Conservation (phyloP, 768 basidiomycete genomes). For the Lactifluus rugatus region DNA sequence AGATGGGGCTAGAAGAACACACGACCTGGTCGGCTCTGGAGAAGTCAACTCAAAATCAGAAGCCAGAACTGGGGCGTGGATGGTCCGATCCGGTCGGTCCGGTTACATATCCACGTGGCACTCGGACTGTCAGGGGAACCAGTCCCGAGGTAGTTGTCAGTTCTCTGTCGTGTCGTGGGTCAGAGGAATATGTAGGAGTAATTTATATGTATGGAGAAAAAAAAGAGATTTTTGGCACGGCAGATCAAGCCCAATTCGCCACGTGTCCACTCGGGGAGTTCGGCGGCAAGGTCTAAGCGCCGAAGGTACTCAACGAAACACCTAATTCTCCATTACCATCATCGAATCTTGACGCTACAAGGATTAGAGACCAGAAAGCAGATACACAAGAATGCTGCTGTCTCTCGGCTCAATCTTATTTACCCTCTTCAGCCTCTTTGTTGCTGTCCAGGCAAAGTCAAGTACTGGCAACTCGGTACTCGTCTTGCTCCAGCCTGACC, state of each 20-base stretch:
- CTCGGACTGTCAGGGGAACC: background rate
- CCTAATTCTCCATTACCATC: background rate
- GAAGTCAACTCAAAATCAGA: no score
- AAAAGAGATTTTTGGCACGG: background rate
- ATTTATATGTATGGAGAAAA: no score
- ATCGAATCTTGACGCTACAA: background rate
- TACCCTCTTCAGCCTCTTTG: constrained; percentile 25
- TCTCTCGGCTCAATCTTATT: constrained; percentile 23
- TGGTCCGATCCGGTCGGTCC: background rate
- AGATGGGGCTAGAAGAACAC: background rate
- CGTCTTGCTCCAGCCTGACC: constrained; percentile 67
- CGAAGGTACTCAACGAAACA: background rate
- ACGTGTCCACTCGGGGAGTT: background rate
- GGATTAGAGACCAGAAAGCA: background rate
- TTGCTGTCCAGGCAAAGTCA: constrained; percentile 43
- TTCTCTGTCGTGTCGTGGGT: no score
- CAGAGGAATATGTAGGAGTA: no score
- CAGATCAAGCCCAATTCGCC: background rate
- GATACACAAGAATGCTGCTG: constrained; percentile 22
- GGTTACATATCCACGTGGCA: background rate
- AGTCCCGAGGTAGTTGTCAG: no score
- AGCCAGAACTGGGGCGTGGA: no score
- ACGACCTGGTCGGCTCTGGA: no score
- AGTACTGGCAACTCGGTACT: constrained; percentile 77
- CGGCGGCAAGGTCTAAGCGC: background rate